These are phyloP conservation scores for Pyrenochaeta sp. DNA, from an alignment of 2,329 filamentous ascomycete species.

Conservation along the genomic window DNA sequence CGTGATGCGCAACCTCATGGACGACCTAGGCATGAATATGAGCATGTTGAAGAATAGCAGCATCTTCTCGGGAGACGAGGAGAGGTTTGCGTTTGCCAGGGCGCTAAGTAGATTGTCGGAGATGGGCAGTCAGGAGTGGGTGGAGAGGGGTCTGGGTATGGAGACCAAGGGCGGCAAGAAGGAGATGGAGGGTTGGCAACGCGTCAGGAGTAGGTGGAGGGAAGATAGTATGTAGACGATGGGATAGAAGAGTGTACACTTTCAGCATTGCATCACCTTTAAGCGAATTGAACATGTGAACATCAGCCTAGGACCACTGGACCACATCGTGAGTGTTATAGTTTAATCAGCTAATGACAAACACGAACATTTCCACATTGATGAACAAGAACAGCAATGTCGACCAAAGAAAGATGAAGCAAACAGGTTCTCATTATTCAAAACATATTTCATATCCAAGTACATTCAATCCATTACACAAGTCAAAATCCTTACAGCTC, in stretches of 20 bases:
- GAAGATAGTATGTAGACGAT: constrained; percentile 49
- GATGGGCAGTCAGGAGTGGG: constrained; percentile 96
- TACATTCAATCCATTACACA: background rate
- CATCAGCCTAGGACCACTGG: background rate
- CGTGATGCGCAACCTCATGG: constrained; percentile 81
- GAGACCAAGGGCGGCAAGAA: constrained; percentile 71
- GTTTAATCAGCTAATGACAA: no score
- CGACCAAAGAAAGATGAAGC: background rate
- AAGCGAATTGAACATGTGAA: background rate
- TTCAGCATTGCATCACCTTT: background rate
- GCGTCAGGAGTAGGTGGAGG: constrained; percentile 72
- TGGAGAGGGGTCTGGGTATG: constrained; percentile 77
- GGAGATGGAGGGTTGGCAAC: constrained; percentile 72
- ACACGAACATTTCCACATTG: no score
- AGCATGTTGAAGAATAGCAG: constrained; percentile 82
- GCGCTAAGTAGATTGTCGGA: constrained; percentile 85
- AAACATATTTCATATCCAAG: background rate
- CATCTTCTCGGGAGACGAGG: constrained; percentile 93
- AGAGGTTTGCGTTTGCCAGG: constrained; percentile 93
- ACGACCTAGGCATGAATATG: constrained; percentile 87
- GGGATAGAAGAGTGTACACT: background rate
- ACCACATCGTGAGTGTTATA: no score
- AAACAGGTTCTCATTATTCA: background rate
- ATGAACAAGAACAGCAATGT: background rate
- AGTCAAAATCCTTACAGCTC: background rate